phyloP scores from a whole-genome alignment of 2,329 filamentous ascomycete species.

The Penicillium oxalicum region DNA sequence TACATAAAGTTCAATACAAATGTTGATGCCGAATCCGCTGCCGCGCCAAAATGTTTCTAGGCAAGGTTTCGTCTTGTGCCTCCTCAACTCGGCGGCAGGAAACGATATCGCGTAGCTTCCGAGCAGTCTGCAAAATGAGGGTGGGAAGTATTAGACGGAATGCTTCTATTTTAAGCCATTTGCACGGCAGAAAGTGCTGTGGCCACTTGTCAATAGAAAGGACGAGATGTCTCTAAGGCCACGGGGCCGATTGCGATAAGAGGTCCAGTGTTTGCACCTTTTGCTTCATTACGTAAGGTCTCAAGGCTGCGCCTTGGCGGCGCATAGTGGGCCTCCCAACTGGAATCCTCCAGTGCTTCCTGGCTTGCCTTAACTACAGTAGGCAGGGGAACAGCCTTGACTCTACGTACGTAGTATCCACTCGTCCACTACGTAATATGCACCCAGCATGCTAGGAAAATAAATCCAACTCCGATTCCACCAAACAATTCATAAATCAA shows the following conservation, averaged over 20 bases:
- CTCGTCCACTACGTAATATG: too few relatives aligned
- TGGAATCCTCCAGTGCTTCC: too few relatives aligned
- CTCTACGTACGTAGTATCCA: too few relatives aligned
- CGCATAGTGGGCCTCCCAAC: too few relatives aligned
- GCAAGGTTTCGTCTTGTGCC: constrained; percentile 17
- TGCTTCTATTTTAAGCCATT: constrained; percentile 22
- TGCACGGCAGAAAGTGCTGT: constrained; percentile 21
- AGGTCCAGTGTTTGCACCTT: constrained; percentile 17
- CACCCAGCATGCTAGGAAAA: too few relatives aligned
- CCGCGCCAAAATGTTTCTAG: constrained; percentile 11
- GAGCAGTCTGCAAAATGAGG: neutral
- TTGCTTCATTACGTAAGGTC: constrained; percentile 7
- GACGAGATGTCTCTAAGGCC: constrained; percentile 20
- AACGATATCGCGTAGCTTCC: neutral
- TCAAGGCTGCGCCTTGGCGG: too few relatives aligned
- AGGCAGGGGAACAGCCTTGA: too few relatives aligned
- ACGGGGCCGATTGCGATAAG: constrained; percentile 19
- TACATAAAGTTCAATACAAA: too few relatives aligned
- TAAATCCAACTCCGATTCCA: too few relatives aligned
- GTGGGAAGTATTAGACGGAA: constrained; percentile 9
- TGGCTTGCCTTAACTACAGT: too few relatives aligned
- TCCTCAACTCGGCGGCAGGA: neutral
- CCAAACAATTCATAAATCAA: too few relatives aligned
- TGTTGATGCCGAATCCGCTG: constrained; percentile 7
- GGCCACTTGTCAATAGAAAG: constrained; percentile 32